Evolutionary conservation across 2,329 filamentous ascomycete genomes (phyloP), one percentile per base, ranked within the genome.

Genomic region (Colletotrichum aenigma): DNA sequence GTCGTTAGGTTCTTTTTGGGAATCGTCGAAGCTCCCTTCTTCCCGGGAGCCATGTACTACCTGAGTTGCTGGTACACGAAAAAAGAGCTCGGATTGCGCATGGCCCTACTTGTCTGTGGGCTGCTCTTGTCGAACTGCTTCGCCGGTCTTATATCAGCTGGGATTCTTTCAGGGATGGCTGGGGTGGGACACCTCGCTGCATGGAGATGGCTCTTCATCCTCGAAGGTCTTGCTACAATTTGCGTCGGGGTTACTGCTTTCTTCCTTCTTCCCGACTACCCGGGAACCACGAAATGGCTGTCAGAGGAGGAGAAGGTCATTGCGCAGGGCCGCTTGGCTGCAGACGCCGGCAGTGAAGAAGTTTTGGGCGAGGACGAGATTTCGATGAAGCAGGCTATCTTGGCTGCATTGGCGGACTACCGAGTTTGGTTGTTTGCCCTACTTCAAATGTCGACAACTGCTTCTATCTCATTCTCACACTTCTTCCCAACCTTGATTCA

Each of bases 121-220:
- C 18, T 78, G 3, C 55, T 79, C 2, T 68, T 80, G 2, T 77
- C 79, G 0, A 78, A 77, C 1, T 78, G 79, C 0, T 93, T 93
- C 77, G 91, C 91, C 61, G 91, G 91, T 21, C 85, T 93, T 9
- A 83, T 93, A n/a, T 91, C 91, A 3, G 89, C 88, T 36, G 91
- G 87, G 21, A 89, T 93, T 4, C 78, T 84, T 69, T 88, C 90
- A 38, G 89, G 91, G 78, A 91, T 93, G 88, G 80, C 86, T 3
- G 89, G 89, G 4, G 79, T 84, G 10, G 43, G 30, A 6, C 81
- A 83, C 32, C 88, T 91, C 12, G 81, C 84, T 62, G 93, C 93
- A 1, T 96, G 94, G 94, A 87, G 90, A 2, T 96, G 94, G 94
- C 95, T 96, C 70, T 96, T 96, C 82, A 93, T 96, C 72, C 85